Evolutionary conservation across 2,329 filamentous ascomycete genomes (phyloP), one percentile per base, ranked within the genome.

Genomic region (Aureobasidium sp.): DNA sequence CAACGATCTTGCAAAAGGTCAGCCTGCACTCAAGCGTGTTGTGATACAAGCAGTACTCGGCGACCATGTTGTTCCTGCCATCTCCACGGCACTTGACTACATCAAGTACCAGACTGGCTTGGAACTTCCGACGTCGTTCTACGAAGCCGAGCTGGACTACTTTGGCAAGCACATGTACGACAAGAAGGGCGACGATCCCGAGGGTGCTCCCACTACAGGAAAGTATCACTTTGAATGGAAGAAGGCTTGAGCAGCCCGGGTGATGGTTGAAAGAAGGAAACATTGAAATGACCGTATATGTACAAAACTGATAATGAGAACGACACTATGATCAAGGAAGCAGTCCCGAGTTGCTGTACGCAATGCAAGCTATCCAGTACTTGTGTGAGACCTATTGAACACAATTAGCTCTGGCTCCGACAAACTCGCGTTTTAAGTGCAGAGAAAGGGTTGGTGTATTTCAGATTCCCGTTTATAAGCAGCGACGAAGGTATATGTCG

Each of bases 131-230:
- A 86, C 83, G 3, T 76, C 78, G 54, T 86, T 88, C 62, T 83
- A 84, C 69, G 83, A 87, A 66, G 83, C 83, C 0, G 77, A 88
- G 69, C 69, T 88, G 64, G 83, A 87, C 62, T 86, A 81, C 61
- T 88, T 88, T 63, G 84, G 84, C 0, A 74, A 76, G 32, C 83
- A 87, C 64, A 79, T 78, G 69, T 87, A 79, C 63, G 81, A 86
- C 62, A 71, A 75, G 57, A 77, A 77, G 58, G 74, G 73, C 2
- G 78, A 83, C 27, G 63, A 66, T 58, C 73, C 72, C 44, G 69
- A 74, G 2, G 74, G 77, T 1, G 67, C 72, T 55, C 73, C 79
- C 2, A 69, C 68, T 57, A 81, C 78, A 58, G 81, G 81, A 2
- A 74, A 76, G 59, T 74, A 82, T 64, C 81, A 84, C 61, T 84